Conservation (phyloP, 1,284 basidiomycete genomes). For the Pseudozyma hubeiensis region DNA sequence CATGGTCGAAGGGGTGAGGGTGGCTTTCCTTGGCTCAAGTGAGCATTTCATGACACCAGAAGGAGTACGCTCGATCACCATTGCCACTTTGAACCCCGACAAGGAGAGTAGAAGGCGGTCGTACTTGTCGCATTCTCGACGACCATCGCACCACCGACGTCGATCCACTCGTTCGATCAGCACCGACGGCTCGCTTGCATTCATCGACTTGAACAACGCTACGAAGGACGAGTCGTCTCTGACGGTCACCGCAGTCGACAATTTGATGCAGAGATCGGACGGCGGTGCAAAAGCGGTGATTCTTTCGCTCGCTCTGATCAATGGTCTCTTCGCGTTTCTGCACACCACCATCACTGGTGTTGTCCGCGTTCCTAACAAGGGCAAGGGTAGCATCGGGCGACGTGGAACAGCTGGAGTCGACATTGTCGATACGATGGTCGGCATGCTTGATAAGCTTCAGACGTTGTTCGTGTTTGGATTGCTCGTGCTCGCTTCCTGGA, state of each 20-base stretch:
- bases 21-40: conserved; percentile 20
- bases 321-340: conserved; percentile 23
- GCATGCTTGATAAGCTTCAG: conserved; percentile 30
- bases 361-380: not conserved
- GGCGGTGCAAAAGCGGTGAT: conserved; percentile 17
- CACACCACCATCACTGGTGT: conserved; percentile 13
- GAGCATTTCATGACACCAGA: conserved; percentile 32
- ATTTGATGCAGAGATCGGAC: conserved; percentile 6
- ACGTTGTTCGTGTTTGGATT: conserved; percentile 31
- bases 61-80: conserved; percentile 8
- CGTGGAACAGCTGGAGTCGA: conserved; percentile 9
- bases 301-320: conserved; percentile 24
- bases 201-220: not conserved
- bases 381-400: not conserved
- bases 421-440: conserved; percentile 16
- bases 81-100: conserved; percentile 5
- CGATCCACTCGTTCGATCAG: conserved; percentile 20
- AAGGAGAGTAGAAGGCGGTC: conserved; percentile 14
- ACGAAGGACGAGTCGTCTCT: conserved; percentile 3
- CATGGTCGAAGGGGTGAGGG: conserved; percentile 11
- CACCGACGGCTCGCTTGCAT: conserved; percentile 1
- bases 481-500: conserved; percentile 34
- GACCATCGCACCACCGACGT: conserved; percentile 19
- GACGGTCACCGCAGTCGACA: conserved; percentile 3
- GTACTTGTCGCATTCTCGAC: conserved; percentile 7